A percentile compares a stretch with the other conserved stretches of the same genome.
Conservation (phyloP, 2,329 filamentous ascomycete species). For the Geosmithia morbida region DNA sequence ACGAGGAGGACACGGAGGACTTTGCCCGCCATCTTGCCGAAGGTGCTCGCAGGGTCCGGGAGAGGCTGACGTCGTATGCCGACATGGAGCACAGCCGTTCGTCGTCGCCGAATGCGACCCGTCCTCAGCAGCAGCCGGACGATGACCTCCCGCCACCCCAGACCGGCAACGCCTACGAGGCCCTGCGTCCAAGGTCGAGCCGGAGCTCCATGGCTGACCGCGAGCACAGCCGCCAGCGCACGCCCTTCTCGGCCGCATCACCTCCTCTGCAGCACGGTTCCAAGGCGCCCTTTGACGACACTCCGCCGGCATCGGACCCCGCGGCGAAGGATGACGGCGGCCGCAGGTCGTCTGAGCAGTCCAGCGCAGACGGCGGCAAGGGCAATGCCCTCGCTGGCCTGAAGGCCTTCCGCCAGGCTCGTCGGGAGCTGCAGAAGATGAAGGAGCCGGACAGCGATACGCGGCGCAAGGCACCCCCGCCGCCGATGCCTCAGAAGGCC, state of each 20-base stretch:
- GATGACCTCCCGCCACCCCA: slow-evolving; percentile 1
- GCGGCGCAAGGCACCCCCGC: slow-evolving; percentile 23
- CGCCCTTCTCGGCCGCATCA: no score
- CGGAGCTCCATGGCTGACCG: slow-evolving; percentile 1
- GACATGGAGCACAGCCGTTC: slow-evolving; percentile 33
- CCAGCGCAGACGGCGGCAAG: slow-evolving; percentile 6
- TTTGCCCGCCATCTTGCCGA: slow-evolving; percentile 61
- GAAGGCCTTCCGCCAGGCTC: slow-evolving; percentile 41
- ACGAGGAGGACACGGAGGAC: slow-evolving; percentile 42
- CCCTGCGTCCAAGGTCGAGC: slow-evolving; percentile 1
- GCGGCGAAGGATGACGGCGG: not conserved
- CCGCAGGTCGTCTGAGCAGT: not conserved
- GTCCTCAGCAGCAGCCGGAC: not conserved
- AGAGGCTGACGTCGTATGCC: slow-evolving; percentile 55
- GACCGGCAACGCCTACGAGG: slow-evolving; percentile 1
- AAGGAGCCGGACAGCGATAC: slow-evolving; percentile 30
- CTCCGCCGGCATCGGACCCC: not conserved
- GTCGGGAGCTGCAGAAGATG: slow-evolving; percentile 39
- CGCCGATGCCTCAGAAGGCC: slow-evolving; percentile 1
- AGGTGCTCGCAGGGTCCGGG: slow-evolving; percentile 55
- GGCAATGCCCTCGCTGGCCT: slow-evolving; percentile 31
- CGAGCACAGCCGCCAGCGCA: not conserved
- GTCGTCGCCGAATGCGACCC: not conserved
- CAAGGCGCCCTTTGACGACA: not conserved
- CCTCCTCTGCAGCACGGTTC: not conserved